phyloP scores from a whole-genome alignment of 2,329 filamentous ascomycete species.

The Balansia obtecta region DNA sequence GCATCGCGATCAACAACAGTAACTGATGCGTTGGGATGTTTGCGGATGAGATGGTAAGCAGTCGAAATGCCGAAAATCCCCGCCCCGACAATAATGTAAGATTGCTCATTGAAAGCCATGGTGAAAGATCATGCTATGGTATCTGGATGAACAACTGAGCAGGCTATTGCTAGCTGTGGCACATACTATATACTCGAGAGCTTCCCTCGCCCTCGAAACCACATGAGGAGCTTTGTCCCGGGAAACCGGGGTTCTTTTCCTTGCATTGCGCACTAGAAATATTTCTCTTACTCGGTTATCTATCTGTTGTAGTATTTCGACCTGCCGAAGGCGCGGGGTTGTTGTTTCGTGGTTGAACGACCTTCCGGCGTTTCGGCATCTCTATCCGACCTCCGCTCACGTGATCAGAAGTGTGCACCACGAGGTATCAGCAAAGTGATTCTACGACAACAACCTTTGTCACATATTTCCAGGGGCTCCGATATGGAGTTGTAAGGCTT shows the following conservation, averaged over 20 bases:
- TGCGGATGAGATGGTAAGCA: conserved; percentile 47
- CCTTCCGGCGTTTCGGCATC: background rate
- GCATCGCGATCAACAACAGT: conserved; percentile 46
- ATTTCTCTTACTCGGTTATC: too few relatives aligned
- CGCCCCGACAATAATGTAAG: conserved; percentile 48
- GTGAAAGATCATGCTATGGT: background rate
- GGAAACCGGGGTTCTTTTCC: background rate
- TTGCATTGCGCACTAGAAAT: too few relatives aligned
- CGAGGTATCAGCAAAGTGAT: too few relatives aligned
- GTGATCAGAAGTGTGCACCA: background rate
- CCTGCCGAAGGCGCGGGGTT: too few relatives aligned
- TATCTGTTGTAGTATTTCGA: too few relatives aligned
- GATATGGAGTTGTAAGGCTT: too few relatives aligned
- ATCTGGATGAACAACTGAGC: too few relatives aligned
- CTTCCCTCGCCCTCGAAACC: too few relatives aligned
- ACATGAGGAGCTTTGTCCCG: too few relatives aligned
- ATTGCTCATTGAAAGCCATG: conserved; percentile 15
- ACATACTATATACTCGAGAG: too few relatives aligned
- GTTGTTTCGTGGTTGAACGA: background rate
- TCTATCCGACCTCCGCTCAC: background rate
- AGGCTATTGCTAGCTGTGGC: background rate
- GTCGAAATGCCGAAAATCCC: conserved; percentile 56
- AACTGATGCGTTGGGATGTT: conserved; percentile 35
- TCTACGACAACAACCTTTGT: too few relatives aligned
- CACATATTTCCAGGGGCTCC: too few relatives aligned